A percentile compares a stretch with the other conserved stretches of the same genome.
Evolutionary conservation across 2,329 filamentous ascomycete genomes (phyloP).

Genomic region (Mycosphaerella sp.): DNA sequence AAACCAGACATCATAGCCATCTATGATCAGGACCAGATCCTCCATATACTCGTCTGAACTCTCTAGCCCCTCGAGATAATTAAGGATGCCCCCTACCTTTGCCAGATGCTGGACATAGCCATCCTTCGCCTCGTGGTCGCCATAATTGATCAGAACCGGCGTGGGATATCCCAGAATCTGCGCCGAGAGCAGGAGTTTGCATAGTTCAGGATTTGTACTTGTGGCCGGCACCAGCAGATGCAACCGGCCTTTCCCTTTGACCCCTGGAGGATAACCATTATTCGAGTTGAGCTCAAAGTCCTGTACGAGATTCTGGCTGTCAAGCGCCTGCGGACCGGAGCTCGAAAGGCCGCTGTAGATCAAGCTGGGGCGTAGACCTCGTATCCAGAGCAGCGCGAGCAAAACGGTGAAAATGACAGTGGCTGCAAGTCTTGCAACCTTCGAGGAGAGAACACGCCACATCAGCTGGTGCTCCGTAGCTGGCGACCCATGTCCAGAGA

Average conservation of each 20-base stretch:
- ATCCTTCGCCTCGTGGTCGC: conserved; percentile 12
- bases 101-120: conserved; percentile 22
- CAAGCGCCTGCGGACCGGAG: background rate
- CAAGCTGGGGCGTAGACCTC: conserved; percentile 1
- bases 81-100: conserved; percentile 20
- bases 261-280: background rate
- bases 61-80: conserved; percentile 17
- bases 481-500: background rate
- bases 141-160: conserved; percentile 21
- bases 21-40: conserved; percentile 25
- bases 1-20: conserved; percentile 27
- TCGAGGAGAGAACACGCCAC: conserved; percentile 12
- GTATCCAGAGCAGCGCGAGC: conserved; percentile 7
- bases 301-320: background rate
- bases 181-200: conserved; percentile 20
- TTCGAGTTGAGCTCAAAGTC: background rate
- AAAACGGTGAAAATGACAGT: conserved; percentile 6
- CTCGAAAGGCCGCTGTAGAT: background rate
- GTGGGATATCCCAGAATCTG: conserved; percentile 18
- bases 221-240: conserved; percentile 51
- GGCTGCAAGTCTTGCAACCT: conserved; percentile 10
- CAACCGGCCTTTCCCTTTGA: conserved; percentile 34
- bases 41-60: conserved; percentile 33
- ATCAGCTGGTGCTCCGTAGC: conserved; percentile 1
- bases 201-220: conserved; percentile 34